Evolutionary conservation across 2,329 filamentous ascomycete genomes (phyloP), one percentile per base, ranked within the genome.

Genomic region (Colletotrichum tamarilloi): DNA sequence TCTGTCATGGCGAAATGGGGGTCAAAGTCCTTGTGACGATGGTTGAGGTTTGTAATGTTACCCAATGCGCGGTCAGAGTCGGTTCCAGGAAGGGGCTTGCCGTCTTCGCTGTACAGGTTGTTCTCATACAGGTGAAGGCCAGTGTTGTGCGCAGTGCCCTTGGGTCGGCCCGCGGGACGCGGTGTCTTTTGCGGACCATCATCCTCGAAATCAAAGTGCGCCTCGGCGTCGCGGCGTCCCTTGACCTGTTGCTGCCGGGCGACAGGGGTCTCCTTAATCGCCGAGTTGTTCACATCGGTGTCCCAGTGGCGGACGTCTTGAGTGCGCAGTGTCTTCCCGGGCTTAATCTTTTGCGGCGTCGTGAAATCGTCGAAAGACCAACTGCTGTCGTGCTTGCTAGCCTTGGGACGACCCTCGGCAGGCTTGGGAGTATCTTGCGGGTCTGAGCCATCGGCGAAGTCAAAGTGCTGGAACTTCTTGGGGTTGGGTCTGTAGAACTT

Each of bases 351-450:
- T 76, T 92, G 89, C 0, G 96, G 96, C 0, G 95, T 98, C 19
- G 86, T 85, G 78, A 97, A 97, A 83, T 98, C 95, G 74, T 94
- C 91, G 82, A 98, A 98, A 62, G 91, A 91, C 95, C 96, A 98
- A 75, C 94, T 92, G 75, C 91, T 91, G 72, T 88, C 85, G 80
- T 94, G 92, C 84, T 93, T 94, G 66, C 52, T 55, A 67, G 87
- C 86, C 79, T 87, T 88, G 74, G 84, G 81, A 28, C 81, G 80
- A 66, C 87, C 82, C 24, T 87, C 81, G 64, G 81, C 84, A n/a
- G 84, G 80, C 75, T 85, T 79, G 16, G 86, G 84, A 22, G 82
- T 82, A 63, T 89, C 86, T 73, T 85, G 82, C 19, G 85, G 84
- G 68, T 90, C 88, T 24, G 85, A 88, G 63, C 91, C 91, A 76